Percentiles rank a stretch among this genome's conserved stretches.
These are phyloP conservation scores for Phialophora expanda DNA, from an alignment of 2,329 filamentous ascomycete species.

Conservation along the genomic window DNA sequence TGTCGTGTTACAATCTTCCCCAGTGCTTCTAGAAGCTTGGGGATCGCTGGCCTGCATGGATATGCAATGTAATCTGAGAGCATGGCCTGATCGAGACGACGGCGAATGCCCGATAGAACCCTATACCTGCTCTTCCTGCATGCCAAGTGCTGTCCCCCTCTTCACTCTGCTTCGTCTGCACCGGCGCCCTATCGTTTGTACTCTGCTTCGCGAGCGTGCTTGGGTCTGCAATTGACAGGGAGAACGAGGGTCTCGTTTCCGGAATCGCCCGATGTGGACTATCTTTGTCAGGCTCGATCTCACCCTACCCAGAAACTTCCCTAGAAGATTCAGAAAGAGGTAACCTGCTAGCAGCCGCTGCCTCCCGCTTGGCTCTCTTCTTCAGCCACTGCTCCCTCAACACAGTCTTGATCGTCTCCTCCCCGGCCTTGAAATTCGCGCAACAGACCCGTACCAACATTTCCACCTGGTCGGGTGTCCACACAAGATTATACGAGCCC, in stretches of 20 bases:
- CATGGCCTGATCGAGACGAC: background rate
- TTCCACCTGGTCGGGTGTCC: slow-evolving; percentile 29
- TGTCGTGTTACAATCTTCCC: background rate
- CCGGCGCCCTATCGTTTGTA: background rate
- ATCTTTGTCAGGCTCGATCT: background rate
- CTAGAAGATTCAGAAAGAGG: background rate
- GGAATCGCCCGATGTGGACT: background rate
- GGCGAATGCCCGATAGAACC: background rate
- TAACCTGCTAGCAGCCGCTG: background rate
- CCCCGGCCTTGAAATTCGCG: slow-evolving; percentile 25
- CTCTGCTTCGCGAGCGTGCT: background rate
- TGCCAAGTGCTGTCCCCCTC: background rate
- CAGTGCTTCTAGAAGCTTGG: slow-evolving; percentile 5
- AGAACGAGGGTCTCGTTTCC: background rate
- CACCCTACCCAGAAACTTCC: background rate
- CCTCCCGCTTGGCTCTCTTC: slow-evolving; percentile 14
- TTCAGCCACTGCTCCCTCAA: slow-evolving; percentile 26
- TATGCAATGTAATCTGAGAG: background rate
- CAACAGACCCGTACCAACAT: slow-evolving; percentile 28
- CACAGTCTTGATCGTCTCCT: slow-evolving; percentile 23
- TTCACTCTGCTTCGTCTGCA: background rate
- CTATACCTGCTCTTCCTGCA: background rate
- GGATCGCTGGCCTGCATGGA: background rate
- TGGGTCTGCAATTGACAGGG: too few species aligned
- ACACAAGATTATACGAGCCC: slow-evolving; percentile 31